These are phyloP conservation scores for Dactylellina drechsleri DNA, from an alignment of 2,329 filamentous ascomycete genomes.

Conservation along the genomic window DNA sequence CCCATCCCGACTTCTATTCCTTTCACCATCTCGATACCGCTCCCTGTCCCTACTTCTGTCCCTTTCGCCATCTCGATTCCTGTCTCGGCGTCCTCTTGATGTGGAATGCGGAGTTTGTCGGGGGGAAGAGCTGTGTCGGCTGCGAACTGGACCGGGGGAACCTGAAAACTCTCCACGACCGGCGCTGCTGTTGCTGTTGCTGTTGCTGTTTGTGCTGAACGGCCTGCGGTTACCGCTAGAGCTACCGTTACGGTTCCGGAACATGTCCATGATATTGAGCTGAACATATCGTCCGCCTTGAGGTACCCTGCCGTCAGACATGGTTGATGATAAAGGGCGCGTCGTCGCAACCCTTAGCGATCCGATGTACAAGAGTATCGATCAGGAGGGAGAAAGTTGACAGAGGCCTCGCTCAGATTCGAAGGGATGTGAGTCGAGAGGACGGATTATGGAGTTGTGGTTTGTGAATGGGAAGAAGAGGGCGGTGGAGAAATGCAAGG, in stretches of 20 bases:
- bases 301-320: constrained; percentile 40
- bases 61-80: constrained; percentile 1
- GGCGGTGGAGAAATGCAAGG: constrained; percentile 29
- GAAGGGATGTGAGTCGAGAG: neutral
- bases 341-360: neutral
- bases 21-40: constrained; percentile 10
- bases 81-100: constrained; percentile 14
- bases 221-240: neutral
- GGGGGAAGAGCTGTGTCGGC: constrained; percentile 7
- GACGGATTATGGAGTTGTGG: constrained; percentile 1
- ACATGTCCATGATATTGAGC: constrained; percentile 53
- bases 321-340: constrained; percentile 1
- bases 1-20: constrained; percentile 6
- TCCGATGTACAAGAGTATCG: neutral
- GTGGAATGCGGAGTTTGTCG: constrained; percentile 17
- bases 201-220: constrained; percentile 16
- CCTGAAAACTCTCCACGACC: constrained; percentile 43
- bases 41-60: neutral
- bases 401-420: neutral
- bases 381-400: neutral
- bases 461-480: neutral
- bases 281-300: constrained; percentile 50
- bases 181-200: constrained; percentile 9
- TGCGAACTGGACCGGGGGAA: constrained; percentile 30
- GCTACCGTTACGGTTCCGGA: constrained; percentile 39